These are phyloP conservation scores for Trichoderma sp. DNA, from an alignment of 2,329 filamentous ascomycete genomes.

Conservation along the genomic window DNA sequence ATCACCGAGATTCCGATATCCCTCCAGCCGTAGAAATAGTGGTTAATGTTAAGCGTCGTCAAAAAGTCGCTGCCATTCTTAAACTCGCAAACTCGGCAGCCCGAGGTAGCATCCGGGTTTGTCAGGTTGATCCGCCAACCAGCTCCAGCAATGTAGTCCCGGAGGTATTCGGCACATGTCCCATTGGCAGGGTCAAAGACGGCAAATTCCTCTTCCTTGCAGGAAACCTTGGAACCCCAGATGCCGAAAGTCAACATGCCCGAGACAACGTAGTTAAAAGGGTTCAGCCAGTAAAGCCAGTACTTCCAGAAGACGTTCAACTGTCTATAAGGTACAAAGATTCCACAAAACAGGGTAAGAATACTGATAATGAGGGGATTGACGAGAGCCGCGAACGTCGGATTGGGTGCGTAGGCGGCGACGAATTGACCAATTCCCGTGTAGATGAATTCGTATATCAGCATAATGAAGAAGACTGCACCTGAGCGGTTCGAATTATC, in stretches of 20 bases:
- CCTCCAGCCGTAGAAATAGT: conserved; percentile 67
- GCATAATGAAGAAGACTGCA: conserved; percentile 54
- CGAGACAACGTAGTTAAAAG: conserved; percentile 63
- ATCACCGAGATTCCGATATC: conserved; percentile 61
- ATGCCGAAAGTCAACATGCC: conserved; percentile 54
- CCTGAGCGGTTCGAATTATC: conserved; percentile 47
- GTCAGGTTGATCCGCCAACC: conserved; percentile 53
- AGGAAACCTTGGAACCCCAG: conserved; percentile 50
- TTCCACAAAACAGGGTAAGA: conserved; percentile 68
- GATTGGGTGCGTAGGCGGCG: conserved; percentile 62
- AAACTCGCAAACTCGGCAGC: conserved; percentile 64
- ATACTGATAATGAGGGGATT: conserved; percentile 56
- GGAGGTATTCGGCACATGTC: conserved; percentile 61
- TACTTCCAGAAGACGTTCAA: conserved; percentile 68
- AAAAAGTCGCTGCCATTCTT: conserved; percentile 60
- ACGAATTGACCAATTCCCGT: conserved; percentile 63
- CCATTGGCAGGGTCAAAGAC: conserved; percentile 52
- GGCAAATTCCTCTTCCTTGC: conserved; percentile 52
- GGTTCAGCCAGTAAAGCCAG: conserved; percentile 65
- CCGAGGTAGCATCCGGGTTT: conserved; percentile 58
- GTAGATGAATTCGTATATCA: conserved; percentile 62
- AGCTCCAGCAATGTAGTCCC: conserved; percentile 47
- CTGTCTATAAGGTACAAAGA: conserved; percentile 66
- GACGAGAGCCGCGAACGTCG: conserved; percentile 58
- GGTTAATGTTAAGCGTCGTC: conserved; percentile 56